phyloP scores from a whole-genome alignment of 2,329 filamentous ascomycete genomes.

The Botrytis byssoidea region DNA sequence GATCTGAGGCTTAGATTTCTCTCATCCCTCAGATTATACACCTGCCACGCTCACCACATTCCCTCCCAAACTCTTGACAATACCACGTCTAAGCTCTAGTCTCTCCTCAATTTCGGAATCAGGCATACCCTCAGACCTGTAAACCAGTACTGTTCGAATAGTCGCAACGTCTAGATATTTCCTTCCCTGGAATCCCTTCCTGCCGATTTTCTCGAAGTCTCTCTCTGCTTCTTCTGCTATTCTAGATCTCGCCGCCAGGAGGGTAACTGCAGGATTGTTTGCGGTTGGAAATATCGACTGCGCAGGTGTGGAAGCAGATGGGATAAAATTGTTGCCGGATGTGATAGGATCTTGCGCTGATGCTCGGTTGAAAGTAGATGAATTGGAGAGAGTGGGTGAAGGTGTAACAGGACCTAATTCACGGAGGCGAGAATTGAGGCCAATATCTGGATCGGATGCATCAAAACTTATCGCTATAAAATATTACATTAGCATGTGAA shows the following conservation, averaged over 20 bases:
- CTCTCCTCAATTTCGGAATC: slow-evolving; percentile 40
- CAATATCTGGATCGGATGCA: slow-evolving; percentile 27
- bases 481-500: neutral
- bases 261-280: slow-evolving; percentile 31
- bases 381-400: slow-evolving; percentile 35
- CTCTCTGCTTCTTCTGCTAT: slow-evolving; percentile 59
- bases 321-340: slow-evolving; percentile 26
- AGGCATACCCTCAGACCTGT: slow-evolving; percentile 43
- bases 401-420: slow-evolving; percentile 35
- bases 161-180: slow-evolving; percentile 50
- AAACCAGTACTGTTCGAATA: slow-evolving; percentile 48
- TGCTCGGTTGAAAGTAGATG: slow-evolving; percentile 32
- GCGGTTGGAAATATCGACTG: slow-evolving; percentile 32
- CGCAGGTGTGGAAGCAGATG: slow-evolving; percentile 29
- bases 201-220: slow-evolving; percentile 49
- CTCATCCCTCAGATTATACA: neutral
- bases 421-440: slow-evolving; percentile 30
- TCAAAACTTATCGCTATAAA: slow-evolving; percentile 23
- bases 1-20: neutral
- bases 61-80: slow-evolving; percentile 40
- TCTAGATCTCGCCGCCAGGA: slow-evolving; percentile 49
- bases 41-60: slow-evolving; percentile 24
- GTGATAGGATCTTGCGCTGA: slow-evolving; percentile 9
- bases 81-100: slow-evolving; percentile 46
- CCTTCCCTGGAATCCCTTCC: slow-evolving; percentile 41